These are phyloP conservation scores for Letharia columbiana DNA, from an alignment of 495 filamentous ascomycete genomes.

Conservation along the genomic window DNA sequence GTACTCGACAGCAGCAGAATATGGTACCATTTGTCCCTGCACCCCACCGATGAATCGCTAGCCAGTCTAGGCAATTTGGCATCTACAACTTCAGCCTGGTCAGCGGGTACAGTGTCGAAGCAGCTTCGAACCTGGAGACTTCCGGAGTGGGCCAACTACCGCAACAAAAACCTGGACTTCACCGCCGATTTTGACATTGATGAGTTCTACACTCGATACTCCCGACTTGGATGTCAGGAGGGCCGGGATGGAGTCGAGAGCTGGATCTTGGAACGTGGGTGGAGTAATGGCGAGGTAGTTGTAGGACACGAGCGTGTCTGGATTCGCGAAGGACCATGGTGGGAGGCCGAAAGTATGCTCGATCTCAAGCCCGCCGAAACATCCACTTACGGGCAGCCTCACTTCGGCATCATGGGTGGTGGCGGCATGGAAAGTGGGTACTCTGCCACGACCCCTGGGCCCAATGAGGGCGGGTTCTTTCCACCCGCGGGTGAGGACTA, in stretches of 20 bases:
- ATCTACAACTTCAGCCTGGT: constrained; percentile 66
- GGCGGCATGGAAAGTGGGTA: constrained; percentile 53
- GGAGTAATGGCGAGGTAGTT: constrained; percentile 95
- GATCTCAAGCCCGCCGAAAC: constrained; percentile 67
- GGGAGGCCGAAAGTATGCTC: constrained; percentile 95
- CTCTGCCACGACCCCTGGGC: constrained; percentile 39
- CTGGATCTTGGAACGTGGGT: constrained; percentile 91
- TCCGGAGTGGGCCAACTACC: constrained; percentile 91
- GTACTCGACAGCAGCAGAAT: constrained; percentile 72
- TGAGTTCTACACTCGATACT: constrained; percentile 78
- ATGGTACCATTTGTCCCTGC: constrained; percentile 90
- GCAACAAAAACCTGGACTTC: constrained; percentile 88
- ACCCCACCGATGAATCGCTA: constrained; percentile 82
- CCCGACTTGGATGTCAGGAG: constrained; percentile 75
- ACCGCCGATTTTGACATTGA: constrained; percentile 94
- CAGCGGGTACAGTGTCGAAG: constrained; percentile 80
- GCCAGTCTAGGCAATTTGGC: constrained; percentile 54
- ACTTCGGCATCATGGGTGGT: constrained; percentile 36
- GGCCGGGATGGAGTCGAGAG: constrained; percentile 89
- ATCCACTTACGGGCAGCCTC: constrained; percentile 24
- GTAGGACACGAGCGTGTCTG: constrained; percentile 85
- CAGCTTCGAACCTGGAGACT: constrained; percentile 89
- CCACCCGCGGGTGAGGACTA: constrained; percentile 48
- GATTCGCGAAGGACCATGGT: constrained; percentile 92
- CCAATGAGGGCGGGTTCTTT: constrained; percentile 63